phyloP scores from a whole-genome alignment of 2,329 filamentous ascomycete species.

The Fusarium xylarioides region DNA sequence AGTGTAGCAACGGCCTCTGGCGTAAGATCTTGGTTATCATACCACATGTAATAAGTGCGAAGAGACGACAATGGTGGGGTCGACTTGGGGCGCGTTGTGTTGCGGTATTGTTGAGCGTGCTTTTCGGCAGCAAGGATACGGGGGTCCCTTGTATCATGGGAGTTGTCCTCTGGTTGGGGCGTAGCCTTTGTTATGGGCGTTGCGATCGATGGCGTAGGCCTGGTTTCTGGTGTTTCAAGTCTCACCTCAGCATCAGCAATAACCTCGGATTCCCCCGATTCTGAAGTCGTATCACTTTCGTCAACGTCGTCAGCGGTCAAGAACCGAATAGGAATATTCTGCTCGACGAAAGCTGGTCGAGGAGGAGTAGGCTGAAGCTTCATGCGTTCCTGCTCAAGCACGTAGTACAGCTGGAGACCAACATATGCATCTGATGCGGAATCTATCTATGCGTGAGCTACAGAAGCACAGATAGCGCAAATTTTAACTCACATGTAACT shows the following conservation, averaged over 20 bases:
- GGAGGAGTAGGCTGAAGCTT: constrained; percentile 75
- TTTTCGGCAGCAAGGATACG: constrained; percentile 56
- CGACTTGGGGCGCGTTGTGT: constrained; percentile 37
- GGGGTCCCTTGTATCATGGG: constrained; percentile 44
- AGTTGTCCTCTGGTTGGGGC: neutral
- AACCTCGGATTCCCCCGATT: constrained; percentile 36
- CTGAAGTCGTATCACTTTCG: constrained; percentile 47
- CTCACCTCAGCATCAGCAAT: constrained; percentile 20
- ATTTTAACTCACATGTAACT: constrained; percentile 67
- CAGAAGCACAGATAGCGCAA: neutral
- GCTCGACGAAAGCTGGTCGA: constrained; percentile 73
- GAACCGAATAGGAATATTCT: constrained; percentile 69
- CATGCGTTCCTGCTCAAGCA: constrained; percentile 74
- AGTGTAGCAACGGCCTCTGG: constrained; percentile 61
- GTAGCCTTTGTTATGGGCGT: neutral
- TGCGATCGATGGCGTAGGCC: neutral
- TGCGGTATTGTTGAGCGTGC: constrained; percentile 50
- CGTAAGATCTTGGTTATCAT: constrained; percentile 58
- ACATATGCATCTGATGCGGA: constrained; percentile 88
- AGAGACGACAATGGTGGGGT: constrained; percentile 50
- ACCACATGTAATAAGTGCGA: constrained; percentile 73
- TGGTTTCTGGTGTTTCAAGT: neutral
- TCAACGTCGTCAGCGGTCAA: constrained; percentile 42
- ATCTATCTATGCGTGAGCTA: constrained; percentile 56
- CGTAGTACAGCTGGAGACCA: constrained; percentile 75